Base-by-base conservation (phyloP, 2,329 filamentous ascomycete genomes). In the Sarocladiaceae sp. region DNA sequence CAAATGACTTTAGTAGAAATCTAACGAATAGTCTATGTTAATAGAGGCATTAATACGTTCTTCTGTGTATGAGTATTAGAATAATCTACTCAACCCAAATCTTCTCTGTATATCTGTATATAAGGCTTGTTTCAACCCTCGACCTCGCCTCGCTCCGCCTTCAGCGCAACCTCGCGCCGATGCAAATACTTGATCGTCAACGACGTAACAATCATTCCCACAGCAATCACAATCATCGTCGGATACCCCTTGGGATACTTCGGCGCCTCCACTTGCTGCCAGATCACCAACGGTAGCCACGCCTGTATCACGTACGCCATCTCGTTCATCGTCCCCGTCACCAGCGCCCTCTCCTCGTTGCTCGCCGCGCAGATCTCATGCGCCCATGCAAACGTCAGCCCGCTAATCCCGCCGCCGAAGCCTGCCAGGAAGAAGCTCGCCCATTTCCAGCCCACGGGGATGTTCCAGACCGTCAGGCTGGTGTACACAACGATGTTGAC, bases 251-350 rank as follows among this genome's bases (percentile, higher is more conserved):
- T 83, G 1, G 62, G 65, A 45, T 83, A 85, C 33, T 63, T 50
- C 0, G 81, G 80, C 1, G 73, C 76, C 46, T 83, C 78, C 0
- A 80, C 67, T 54, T 81, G 76, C 60, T 80, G 74, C 81, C 80
- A 85, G 9, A 83, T 70, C 7, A 83, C 56, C 24, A 83, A 67
- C 6, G 83, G 83, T 33, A 87, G 57, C 82, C 82, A 86, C 0
- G 81, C 78, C 54, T 85, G 80, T 33, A 87, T 61, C 1, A 84
- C 79, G 48, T 85, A 84, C 0, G 80, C 81, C 64, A 85, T 73
- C 55, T 82, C 74, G 48, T 85, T 86, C 78, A 85, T 85, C 13
- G 69, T 63, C 0, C 70, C 82, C 1, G 82, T 72, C 1, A 85
- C 79, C 3, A 87, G 64, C 0, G 82, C 80, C 9, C 81, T 66